Percentiles rank a stretch among this genome's conserved stretches.
These are phyloP conservation scores for Fusarium abutilonis DNA, from an alignment of 2,329 filamentous ascomycete genomes.

Conservation along the genomic window DNA sequence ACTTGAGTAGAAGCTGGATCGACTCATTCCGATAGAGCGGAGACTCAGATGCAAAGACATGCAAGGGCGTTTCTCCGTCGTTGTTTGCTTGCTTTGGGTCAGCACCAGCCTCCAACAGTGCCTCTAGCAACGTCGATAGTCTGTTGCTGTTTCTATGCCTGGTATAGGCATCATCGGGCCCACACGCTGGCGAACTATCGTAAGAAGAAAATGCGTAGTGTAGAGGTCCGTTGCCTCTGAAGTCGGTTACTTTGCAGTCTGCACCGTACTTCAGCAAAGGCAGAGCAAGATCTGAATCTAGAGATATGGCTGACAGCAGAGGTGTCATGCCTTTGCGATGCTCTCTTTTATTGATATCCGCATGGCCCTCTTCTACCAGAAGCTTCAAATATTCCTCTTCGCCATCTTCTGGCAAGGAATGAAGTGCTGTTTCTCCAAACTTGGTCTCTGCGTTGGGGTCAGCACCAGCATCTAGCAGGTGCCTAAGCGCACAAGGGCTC, in stretches of 20 bases:
- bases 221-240: slow-evolving; percentile 34
- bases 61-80: slow-evolving; percentile 27
- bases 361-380: slow-evolving; percentile 40
- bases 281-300: slow-evolving; percentile 2
- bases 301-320: slow-evolving; percentile 15
- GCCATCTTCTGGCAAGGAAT: slow-evolving; percentile 30
- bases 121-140: neutral
- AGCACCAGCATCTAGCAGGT: slow-evolving; percentile 40
- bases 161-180: neutral
- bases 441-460: slow-evolving; percentile 35
- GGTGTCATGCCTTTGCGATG: slow-evolving; percentile 35
- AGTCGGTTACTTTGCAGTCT: slow-evolving; percentile 32
- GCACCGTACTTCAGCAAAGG: slow-evolving; percentile 32
- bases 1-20: slow-evolving; percentile 3
- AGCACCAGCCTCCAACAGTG: slow-evolving; percentile 35
- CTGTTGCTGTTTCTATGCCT: neutral
- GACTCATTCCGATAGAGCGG: neutral
- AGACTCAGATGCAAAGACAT: slow-evolving; percentile 4
- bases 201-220: slow-evolving; percentile 24
- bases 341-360: slow-evolving; percentile 39
- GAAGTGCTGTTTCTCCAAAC: slow-evolving; percentile 13
- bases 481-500: slow-evolving; percentile 10
- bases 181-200: neutral
- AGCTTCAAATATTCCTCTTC: slow-evolving; percentile 25
- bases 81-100: slow-evolving; percentile 32